These are phyloP conservation scores for Cryptococcus sp. DNA, from an alignment of 1,284 basidiomycete species.

Conservation along the genomic window DNA sequence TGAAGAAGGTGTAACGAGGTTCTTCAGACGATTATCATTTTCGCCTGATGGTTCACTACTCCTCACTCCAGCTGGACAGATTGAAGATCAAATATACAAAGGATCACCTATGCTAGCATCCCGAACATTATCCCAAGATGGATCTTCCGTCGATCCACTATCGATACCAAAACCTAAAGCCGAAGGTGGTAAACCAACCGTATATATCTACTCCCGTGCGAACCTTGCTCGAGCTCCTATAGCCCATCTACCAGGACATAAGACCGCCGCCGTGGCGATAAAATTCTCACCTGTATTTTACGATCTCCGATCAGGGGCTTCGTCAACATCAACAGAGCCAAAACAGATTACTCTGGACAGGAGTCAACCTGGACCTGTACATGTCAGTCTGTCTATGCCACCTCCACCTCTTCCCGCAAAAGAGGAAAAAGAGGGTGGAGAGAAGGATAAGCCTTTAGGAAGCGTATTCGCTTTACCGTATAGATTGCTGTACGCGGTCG, in stretches of 20 bases:
- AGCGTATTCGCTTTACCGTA: slow-evolving; percentile 82
- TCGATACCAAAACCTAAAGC: slow-evolving; percentile 22
- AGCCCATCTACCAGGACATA: slow-evolving; percentile 92
- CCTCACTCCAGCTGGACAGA: slow-evolving; percentile 91
- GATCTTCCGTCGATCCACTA: slow-evolving; percentile 38
- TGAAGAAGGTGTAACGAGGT: slow-evolving; percentile 91
- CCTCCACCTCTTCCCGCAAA: slow-evolving; percentile 48
- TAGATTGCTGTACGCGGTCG: slow-evolving; percentile 90
- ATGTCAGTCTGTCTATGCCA: slow-evolving; percentile 44
- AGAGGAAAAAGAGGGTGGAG: slow-evolving; percentile 26
- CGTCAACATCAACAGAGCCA: slow-evolving; percentile 49
- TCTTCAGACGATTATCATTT: slow-evolving; percentile 90
- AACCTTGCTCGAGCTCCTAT: slow-evolving; percentile 88
- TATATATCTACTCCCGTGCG: slow-evolving; percentile 92
- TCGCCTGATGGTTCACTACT: slow-evolving; percentile 91
- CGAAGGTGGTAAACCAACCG: slow-evolving; percentile 60
- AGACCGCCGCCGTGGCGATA: slow-evolving; percentile 89
- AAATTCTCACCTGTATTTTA: slow-evolving; percentile 91
- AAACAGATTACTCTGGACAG: slow-evolving; percentile 63
- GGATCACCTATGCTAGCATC: slow-evolving; percentile 49
- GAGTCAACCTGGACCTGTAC: slow-evolving; percentile 52
- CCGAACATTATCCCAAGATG: slow-evolving; percentile 34
- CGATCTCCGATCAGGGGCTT: slow-evolving; percentile 66
- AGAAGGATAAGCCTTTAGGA: slow-evolving; percentile 22
- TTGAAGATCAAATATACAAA: slow-evolving; percentile 74